These are phyloP conservation scores for Pleurostoma richardsiae DNA, from an alignment of 2,329 filamentous ascomycete species.

Conservation along the genomic window DNA sequence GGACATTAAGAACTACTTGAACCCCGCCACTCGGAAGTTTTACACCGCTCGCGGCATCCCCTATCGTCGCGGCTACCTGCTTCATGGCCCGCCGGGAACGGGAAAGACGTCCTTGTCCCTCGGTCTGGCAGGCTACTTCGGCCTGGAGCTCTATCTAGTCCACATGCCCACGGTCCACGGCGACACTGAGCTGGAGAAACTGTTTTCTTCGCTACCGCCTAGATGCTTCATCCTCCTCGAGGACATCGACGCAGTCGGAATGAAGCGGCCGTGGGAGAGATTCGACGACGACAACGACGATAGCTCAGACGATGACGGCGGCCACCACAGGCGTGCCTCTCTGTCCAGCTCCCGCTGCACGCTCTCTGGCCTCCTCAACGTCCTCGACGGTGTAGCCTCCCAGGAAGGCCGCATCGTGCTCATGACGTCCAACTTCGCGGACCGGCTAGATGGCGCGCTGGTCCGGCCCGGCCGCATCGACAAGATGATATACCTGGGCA, in stretches of 20 bases:
- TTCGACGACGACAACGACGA: slow-evolving; percentile 9
- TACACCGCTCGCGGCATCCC: slow-evolving; percentile 71
- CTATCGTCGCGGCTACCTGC: slow-evolving; percentile 67
- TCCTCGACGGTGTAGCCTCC: slow-evolving; percentile 65
- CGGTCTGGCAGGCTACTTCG: slow-evolving; percentile 63
- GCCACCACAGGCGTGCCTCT: background rate
- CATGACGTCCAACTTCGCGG: slow-evolving; percentile 67
- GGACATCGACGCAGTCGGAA: slow-evolving; percentile 49
- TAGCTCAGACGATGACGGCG: slow-evolving; percentile 3
- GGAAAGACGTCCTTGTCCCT: slow-evolving; percentile 75
- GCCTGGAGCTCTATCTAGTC: slow-evolving; percentile 70
- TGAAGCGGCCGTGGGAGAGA: slow-evolving; percentile 25
- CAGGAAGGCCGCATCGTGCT: slow-evolving; percentile 67
- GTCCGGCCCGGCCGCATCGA: slow-evolving; percentile 65
- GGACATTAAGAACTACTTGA: slow-evolving; percentile 65
- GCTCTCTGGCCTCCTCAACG: slow-evolving; percentile 63
- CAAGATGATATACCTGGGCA: slow-evolving; percentile 52
- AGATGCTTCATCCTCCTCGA: slow-evolving; percentile 46
- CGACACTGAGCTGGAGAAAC: slow-evolving; percentile 20
- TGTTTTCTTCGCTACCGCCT: slow-evolving; percentile 24
- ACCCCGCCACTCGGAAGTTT: slow-evolving; percentile 51
- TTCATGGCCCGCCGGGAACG: slow-evolving; percentile 69
- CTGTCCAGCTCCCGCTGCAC: slow-evolving; percentile 29
- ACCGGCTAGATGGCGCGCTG: slow-evolving; percentile 60
- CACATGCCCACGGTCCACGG: slow-evolving; percentile 49